Evolutionary conservation across 345 rosid species (phyloP), one percentile per base, ranked within the genome.

Genomic region (Barbarea vulgaris): DNA sequence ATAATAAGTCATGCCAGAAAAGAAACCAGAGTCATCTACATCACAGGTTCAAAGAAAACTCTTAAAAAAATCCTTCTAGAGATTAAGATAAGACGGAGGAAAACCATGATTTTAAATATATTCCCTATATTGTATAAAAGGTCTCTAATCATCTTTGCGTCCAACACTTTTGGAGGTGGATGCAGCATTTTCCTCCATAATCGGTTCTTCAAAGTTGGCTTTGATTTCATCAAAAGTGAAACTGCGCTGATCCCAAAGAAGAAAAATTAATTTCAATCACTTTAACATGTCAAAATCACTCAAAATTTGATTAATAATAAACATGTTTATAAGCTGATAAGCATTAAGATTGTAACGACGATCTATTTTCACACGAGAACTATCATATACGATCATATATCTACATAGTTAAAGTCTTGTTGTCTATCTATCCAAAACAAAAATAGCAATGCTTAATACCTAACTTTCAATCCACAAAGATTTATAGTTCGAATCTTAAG

Each of bases 231-330:
- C 34, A 73, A 64, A 56, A 25, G 48, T 30, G 10, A 22, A 61
- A 31, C 64, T 57, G 1, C 53, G 59, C 71, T 73, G 36, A 21
- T n/a, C 3, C n/a, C 39, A 0, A 0, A 11, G 10, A 53, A 21
- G 31, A 11, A 39, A 4, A 15, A 5, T 5, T 28, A 12, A 46
- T 18, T 25, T 33, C 5, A 21, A 4, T 59, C 37, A 57, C 13
- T 46, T 34, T n/a, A n/a, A 47, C 47, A 70, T 36, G 36, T 58
- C 56, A 48, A 62, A 28, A 52, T 9, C 54, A 52, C 33, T 9
- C 22, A 72, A 59, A 8, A 59, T 41, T 3, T 41, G 15, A 30
- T 19, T 57, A 28, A 28, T 27, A 19, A 44, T 25, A 11, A 19
- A 70, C 56, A 0, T 13, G 30, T 55, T 18, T 58, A 44, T 57